Percentiles rank a stretch among this genome's conserved stretches.
Evolutionary conservation across 257 asterid species (phyloP).

Genomic region (Solanum rostratum): DNA sequence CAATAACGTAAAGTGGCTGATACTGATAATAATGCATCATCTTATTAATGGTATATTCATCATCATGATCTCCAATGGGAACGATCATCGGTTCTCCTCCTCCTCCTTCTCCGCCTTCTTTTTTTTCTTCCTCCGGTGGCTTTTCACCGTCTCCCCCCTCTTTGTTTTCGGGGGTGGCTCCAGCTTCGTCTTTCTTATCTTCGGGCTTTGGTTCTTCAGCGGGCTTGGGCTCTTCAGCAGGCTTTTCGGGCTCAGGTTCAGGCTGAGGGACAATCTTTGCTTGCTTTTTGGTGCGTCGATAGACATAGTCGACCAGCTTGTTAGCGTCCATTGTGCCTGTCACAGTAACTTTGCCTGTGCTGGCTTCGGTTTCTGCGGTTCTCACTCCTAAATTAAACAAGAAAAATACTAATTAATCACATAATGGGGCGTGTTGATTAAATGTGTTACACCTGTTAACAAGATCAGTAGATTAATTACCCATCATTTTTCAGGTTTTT

Average conservation of each 20-base stretch:
- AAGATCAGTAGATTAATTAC: background rate
- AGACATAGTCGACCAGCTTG: constrained; percentile 75
- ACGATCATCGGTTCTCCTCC: constrained; percentile 13
- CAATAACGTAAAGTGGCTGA: constrained; percentile 60
- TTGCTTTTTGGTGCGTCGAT: constrained; percentile 74
- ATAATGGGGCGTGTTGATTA: background rate
- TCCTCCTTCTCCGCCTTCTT: background rate
- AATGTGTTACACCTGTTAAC: background rate
- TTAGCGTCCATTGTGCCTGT: constrained; percentile 79
- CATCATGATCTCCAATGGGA: background rate
- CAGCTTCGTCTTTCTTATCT: constrained; percentile 18
- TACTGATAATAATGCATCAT: constrained; percentile 30
- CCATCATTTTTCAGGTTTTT: background rate
- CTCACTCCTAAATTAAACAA: constrained; percentile 44
- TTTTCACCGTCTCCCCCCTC: constrained; percentile 7
- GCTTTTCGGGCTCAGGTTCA: constrained; percentile 46
- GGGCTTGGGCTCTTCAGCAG: constrained; percentile 29
- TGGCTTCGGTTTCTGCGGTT: constrained; percentile 63
- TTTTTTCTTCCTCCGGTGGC: constrained; percentile 24
- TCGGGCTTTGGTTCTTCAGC: constrained; percentile 35
- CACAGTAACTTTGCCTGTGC: constrained; percentile 69
- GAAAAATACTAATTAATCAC: background rate
- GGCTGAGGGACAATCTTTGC: constrained; percentile 79
- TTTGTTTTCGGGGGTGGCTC: constrained; percentile 11
- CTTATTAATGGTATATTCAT: constrained; percentile 1